A percentile compares a stretch with the other conserved stretches of the same genome.
These are phyloP conservation scores for Amoebophrya sp. DNA, from an alignment of 169 alveolate species.

Conservation along the genomic window DNA sequence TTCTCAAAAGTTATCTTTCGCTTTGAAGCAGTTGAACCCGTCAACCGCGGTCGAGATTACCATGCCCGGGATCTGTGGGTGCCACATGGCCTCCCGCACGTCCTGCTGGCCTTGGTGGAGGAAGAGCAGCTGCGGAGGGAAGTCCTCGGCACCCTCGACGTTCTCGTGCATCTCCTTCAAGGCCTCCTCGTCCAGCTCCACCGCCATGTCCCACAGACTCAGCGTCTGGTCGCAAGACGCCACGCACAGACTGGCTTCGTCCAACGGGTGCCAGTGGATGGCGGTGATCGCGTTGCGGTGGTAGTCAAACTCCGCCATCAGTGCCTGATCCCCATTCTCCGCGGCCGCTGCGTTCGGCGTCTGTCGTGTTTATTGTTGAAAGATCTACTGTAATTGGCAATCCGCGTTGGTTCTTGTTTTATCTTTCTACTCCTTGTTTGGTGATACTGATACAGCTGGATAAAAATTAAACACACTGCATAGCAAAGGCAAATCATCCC, in stretches of 20 bases:
- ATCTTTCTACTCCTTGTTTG: no score
- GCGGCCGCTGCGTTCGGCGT: no score
- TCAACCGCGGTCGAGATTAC: conserved; percentile 47
- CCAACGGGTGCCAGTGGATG: conserved; percentile 49
- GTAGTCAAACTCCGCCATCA: neutral
- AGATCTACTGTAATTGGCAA: no score
- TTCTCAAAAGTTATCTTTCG: neutral
- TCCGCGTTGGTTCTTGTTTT: no score
- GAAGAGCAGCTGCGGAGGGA: conserved; percentile 45
- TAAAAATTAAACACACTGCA: no score
- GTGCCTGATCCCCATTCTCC: neutral
- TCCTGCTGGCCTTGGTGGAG: conserved; percentile 47
- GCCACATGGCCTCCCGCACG: conserved; percentile 37
- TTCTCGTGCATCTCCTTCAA: neutral
- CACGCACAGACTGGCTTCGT: conserved; percentile 37
- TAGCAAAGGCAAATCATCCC: no score
- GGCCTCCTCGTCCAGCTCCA: conserved; percentile 35
- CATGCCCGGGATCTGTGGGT: conserved; percentile 43
- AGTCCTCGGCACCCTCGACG: neutral
- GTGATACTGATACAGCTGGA: no score
- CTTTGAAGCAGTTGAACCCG: conserved; percentile 48
- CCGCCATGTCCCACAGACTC: conserved; percentile 45
- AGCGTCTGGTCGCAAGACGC: conserved; percentile 37
- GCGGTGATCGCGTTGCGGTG: neutral
- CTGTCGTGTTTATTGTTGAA: no score